These are phyloP conservation scores for Rubia tinctorum DNA, from an alignment of 305 asterid genomes.

Conservation along the genomic window DNA sequence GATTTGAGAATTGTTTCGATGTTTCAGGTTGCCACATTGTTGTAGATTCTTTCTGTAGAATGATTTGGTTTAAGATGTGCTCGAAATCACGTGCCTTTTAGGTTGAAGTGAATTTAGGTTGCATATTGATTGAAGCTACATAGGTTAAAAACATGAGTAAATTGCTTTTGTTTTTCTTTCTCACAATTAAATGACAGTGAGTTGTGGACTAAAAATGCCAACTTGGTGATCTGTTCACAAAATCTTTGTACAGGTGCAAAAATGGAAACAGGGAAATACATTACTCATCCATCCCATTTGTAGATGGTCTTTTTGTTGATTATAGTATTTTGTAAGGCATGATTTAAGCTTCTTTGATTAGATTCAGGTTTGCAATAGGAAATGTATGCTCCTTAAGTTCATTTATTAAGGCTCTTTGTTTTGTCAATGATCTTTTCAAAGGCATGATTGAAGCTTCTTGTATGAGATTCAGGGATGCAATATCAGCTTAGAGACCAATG, in stretches of 20 bases:
- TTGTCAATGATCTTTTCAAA: not conserved
- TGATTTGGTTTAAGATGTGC: not conserved
- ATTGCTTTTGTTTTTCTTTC: not conserved
- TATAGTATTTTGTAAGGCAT: not conserved
- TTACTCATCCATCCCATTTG: not conserved
- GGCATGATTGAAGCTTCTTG: not conserved
- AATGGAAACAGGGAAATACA: not conserved
- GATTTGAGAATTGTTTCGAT: not conserved
- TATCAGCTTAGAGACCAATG: not conserved
- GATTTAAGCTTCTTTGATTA: not conserved
- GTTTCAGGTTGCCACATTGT: not conserved
- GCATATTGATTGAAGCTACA: not conserved
- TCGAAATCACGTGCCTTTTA: not conserved
- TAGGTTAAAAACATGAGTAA: not conserved
- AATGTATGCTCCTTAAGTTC: not conserved
- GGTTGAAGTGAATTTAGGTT: not conserved
- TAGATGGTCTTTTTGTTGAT: not conserved
- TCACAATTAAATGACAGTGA: not conserved
- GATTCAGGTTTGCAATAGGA: not conserved
- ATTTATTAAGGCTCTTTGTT: not conserved
- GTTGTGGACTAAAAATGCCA: not conserved
- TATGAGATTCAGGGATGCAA: not conserved
- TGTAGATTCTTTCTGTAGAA: not conserved
- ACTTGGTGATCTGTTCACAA: not conserved
- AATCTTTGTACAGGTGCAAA: not conserved